Percentiles rank a stretch among this genome's conserved stretches.
phyloP scores from a whole-genome alignment of 768 basidiomycete species.

The Pleurotus giganteus region DNA sequence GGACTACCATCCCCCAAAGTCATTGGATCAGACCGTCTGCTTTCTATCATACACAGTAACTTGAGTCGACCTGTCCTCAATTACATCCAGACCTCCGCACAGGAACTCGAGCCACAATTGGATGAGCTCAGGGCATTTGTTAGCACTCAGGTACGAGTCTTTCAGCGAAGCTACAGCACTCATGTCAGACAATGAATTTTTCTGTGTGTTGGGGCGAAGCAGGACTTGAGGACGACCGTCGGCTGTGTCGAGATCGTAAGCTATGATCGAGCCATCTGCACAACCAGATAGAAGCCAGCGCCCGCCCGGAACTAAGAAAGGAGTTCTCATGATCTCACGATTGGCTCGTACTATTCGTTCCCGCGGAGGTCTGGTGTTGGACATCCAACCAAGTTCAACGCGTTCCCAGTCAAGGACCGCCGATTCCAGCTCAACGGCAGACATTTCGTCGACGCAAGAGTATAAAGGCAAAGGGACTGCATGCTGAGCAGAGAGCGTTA shows the following conservation, averaged over 20 bases:
- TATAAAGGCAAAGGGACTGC: neutral
- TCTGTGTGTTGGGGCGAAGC: neutral
- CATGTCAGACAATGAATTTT: no score
- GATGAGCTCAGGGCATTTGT: no score
- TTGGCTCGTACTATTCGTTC: neutral
- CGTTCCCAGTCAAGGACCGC: neutral
- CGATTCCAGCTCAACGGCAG: neutral
- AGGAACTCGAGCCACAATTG: no score
- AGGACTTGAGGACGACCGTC: neutral
- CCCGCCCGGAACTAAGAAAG: neutral
- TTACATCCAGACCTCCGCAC: no score
- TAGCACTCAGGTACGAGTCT: no score
- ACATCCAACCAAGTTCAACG: neutral
- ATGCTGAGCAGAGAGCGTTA: neutral
- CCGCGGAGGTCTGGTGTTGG: neutral
- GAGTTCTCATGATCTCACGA: neutral
- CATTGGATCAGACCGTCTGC: no score
- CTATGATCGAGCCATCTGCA: neutral
- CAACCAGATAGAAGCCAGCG: neutral
- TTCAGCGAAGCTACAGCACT: neutral
- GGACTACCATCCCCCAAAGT: no score
- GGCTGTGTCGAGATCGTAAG: neutral
- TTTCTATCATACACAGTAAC: no score
- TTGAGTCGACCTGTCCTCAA: no score
- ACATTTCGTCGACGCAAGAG: neutral